Evolutionary conservation across 2,329 filamentous ascomycete species (phyloP).

Genomic region (Aspergillus piperis): DNA sequence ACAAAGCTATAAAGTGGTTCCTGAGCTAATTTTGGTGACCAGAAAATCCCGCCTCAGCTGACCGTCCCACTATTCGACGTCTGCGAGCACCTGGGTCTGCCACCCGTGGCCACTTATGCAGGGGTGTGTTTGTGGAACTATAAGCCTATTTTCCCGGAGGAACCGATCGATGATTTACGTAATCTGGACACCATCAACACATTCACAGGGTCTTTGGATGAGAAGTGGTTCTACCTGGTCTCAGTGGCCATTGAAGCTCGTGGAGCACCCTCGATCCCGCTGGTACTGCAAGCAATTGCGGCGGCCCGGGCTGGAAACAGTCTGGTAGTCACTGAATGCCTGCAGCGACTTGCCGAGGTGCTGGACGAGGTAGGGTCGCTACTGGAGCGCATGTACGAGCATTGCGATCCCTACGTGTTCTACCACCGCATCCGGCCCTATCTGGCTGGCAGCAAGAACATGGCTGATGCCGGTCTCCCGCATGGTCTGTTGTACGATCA

Average conservation of each 20-base stretch:
- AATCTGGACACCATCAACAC: conserved; percentile 87
- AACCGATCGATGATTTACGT: conserved; percentile 77
- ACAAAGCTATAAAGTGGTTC: neutral
- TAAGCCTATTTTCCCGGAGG: conserved; percentile 82
- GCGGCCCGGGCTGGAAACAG: conserved; percentile 73
- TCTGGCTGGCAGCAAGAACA: conserved; percentile 95
- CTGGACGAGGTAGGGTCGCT: conserved; percentile 80
- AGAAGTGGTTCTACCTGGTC: conserved; percentile 98
- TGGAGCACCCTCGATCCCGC: conserved; percentile 78
- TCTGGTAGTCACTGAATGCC: conserved; percentile 70
- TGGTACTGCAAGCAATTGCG: conserved; percentile 85
- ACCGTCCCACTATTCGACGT: conserved; percentile 79
- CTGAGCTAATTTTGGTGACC: conserved; percentile 8
- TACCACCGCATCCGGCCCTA: conserved; percentile 96
- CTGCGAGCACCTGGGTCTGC: conserved; percentile 77
- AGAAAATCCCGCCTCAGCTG: conserved; percentile 74
- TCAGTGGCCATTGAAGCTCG: conserved; percentile 94
- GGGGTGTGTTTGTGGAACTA: conserved; percentile 95
- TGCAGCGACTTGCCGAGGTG: conserved; percentile 82
- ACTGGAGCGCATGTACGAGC: conserved; percentile 89
- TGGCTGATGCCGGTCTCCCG: conserved; percentile 89
- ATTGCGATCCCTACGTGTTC: conserved; percentile 90
- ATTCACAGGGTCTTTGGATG: conserved; percentile 90
- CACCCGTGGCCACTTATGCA: conserved; percentile 91
- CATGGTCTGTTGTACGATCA: conserved; percentile 85